Conservation (phyloP, 306 rosid species). For the Potentilla sterilis region DNA sequence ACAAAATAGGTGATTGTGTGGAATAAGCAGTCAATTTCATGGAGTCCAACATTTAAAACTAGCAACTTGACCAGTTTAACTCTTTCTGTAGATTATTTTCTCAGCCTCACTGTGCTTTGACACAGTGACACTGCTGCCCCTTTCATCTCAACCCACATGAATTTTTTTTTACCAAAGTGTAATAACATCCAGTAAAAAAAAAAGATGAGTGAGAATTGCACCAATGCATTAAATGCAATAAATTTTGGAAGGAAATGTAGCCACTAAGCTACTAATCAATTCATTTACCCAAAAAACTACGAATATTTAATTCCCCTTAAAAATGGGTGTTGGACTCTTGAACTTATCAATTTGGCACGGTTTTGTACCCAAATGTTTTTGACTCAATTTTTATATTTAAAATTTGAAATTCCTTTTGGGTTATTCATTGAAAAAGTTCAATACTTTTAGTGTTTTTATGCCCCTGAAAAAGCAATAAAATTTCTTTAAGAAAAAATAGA, state of each 20-base stretch:
- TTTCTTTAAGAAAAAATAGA: not conserved
- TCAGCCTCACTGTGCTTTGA: not conserved
- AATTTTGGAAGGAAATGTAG: not conserved
- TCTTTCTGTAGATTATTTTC: not conserved
- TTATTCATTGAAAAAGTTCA: not conserved
- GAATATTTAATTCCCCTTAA: slow-evolving; percentile 11
- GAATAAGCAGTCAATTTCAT: not conserved
- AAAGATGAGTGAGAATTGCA: not conserved
- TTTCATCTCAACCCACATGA: not conserved
- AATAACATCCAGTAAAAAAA: not conserved
- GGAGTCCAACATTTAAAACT: not conserved
- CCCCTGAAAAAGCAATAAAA: not conserved
- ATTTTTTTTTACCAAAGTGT: not conserved
- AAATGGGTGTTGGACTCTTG: slow-evolving; percentile 10
- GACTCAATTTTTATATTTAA: slow-evolving; percentile 10
- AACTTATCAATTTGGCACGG: not conserved
- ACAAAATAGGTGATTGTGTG: slow-evolving; percentile 7
- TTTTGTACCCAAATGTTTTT: not conserved
- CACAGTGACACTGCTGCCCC: not conserved
- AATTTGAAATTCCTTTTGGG: not conserved
- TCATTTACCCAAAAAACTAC: not conserved
- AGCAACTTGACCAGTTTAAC: not conserved
- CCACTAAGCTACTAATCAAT: not conserved
- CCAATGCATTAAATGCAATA: not conserved
- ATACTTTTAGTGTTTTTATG: not conserved